A percentile compares a stretch with the other conserved stretches of the same genome.
Conservation (phyloP, 2,329 filamentous ascomycete genomes). For the Lachnellula suecica region DNA sequence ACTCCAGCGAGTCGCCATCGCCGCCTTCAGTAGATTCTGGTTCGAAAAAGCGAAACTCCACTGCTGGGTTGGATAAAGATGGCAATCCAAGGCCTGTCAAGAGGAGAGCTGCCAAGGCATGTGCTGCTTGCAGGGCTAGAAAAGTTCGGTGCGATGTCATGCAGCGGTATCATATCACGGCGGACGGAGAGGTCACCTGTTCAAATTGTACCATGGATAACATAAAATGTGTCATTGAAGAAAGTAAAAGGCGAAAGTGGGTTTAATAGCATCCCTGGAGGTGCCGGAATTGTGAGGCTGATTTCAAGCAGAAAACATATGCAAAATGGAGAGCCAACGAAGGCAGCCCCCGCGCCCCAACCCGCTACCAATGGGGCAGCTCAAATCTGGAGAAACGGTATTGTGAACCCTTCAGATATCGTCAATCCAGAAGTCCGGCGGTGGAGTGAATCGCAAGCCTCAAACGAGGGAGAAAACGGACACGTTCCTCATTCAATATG, state of each 20-base stretch:
- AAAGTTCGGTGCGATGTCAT: constrained; percentile 95
- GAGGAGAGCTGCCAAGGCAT: constrained; percentile 86
- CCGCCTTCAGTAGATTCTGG: not conserved
- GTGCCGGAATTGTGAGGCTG: constrained; percentile 13
- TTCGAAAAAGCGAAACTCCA: constrained; percentile 21
- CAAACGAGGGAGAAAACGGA: constrained; percentile 11
- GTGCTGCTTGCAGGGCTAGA: constrained; percentile 81
- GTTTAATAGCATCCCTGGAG: constrained; percentile 17
- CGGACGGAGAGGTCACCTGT: constrained; percentile 30
- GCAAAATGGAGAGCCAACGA: constrained; percentile 18
- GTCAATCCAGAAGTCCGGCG: constrained; percentile 21
- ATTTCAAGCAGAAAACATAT: constrained; percentile 27
- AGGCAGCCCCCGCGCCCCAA: constrained; percentile 8
- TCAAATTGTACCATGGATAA: constrained; percentile 41
- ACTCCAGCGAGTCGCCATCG: not conserved
- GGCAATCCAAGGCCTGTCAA: constrained; percentile 47
- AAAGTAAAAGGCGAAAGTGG: constrained; percentile 69
- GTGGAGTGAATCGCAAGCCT: constrained; percentile 23
- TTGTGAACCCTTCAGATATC: constrained; percentile 28
- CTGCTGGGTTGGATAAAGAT: constrained; percentile 21
- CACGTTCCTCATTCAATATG: constrained; percentile 33
- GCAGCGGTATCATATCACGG: constrained; percentile 50
- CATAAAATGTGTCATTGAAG: constrained; percentile 50
- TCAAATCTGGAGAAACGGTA: constrained; percentile 23
- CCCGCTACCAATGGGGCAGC: not conserved